Evolutionary conservation across 2,329 filamentous ascomycete genomes (phyloP).

Genomic region (Trichoderma lentiforme): DNA sequence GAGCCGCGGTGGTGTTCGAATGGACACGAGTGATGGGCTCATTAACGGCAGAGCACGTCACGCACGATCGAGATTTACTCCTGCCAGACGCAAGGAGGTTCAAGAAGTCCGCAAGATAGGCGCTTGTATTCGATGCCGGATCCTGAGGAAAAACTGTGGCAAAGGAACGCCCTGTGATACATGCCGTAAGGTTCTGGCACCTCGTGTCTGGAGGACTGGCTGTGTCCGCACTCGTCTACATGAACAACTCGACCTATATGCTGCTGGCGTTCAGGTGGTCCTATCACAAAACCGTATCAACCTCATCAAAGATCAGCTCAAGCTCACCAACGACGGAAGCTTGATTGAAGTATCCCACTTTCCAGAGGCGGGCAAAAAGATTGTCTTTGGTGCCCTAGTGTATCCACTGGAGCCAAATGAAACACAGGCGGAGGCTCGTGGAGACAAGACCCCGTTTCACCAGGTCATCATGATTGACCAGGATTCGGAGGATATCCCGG

Average conservation of each 20-base stretch:
- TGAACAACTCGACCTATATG: slow-evolving; percentile 61
- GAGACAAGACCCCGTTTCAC: slow-evolving; percentile 33
- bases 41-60: slow-evolving; percentile 51
- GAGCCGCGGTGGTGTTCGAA: slow-evolving; percentile 49
- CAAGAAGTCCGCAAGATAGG: slow-evolving; percentile 63
- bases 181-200: slow-evolving; percentile 60
- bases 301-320: slow-evolving; percentile 48
- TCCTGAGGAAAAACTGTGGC: slow-evolving; percentile 65
- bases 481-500: slow-evolving; percentile 57
- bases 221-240: slow-evolving; percentile 61
- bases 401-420: slow-evolving; percentile 36
- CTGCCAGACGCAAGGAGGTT: slow-evolving; percentile 59
- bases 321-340: slow-evolving; percentile 47
- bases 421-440: slow-evolving; percentile 34
- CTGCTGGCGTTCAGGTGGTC: slow-evolving; percentile 61
- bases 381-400: slow-evolving; percentile 37
- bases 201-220: slow-evolving; percentile 62
- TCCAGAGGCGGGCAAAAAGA: slow-evolving; percentile 45
- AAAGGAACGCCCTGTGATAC: slow-evolving; percentile 60
- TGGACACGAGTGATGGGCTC: slow-evolving; percentile 45
- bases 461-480: slow-evolving; percentile 57
- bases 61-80: slow-evolving; percentile 55
- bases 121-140: slow-evolving; percentile 63
- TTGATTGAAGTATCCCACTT: slow-evolving; percentile 60
- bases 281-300: slow-evolving; percentile 59